phyloP scores from a whole-genome alignment of 106 monocot species.

The Acanthochlamys bracteata region DNA sequence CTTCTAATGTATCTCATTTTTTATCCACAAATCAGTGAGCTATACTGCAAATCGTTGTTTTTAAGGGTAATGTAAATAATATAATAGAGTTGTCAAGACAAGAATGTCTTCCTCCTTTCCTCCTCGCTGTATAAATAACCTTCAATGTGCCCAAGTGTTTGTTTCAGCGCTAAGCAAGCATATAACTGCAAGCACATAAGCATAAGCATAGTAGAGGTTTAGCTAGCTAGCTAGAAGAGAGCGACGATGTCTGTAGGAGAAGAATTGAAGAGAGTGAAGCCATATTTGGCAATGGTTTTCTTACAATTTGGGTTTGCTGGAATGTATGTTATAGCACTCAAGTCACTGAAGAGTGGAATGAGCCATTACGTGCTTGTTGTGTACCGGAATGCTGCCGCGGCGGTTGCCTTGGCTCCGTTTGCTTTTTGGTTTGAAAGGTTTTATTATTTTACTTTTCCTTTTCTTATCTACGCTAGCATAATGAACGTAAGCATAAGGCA shows the following conservation, averaged over 20 bases:
- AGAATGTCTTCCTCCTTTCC: neutral
- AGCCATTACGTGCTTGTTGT: constrained; percentile 66
- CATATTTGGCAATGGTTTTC: constrained; percentile 44
- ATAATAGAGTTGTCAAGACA: too few species aligned
- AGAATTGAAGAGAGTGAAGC: constrained; percentile 30
- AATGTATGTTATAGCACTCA: constrained; percentile 36
- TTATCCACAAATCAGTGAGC: too few species aligned
- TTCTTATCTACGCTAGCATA: neutral
- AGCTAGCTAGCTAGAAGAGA: neutral
- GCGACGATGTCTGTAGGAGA: constrained; percentile 8
- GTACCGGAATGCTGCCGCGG: constrained; percentile 35
- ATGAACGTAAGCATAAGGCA: neutral
- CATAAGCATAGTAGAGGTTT: too few species aligned
- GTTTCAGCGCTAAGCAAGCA: neutral
- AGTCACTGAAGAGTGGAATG: constrained; percentile 51
- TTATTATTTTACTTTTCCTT: neutral
- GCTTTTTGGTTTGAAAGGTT: constrained; percentile 53
- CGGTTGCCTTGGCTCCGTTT: constrained; percentile 39
- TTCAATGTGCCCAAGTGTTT: neutral
- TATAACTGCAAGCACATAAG: neutral
- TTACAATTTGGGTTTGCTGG: constrained; percentile 55
- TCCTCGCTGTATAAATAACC: neutral
- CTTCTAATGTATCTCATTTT: too few species aligned
- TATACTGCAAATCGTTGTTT: too few species aligned
- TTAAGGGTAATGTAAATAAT: too few species aligned